Percentiles rank a stretch among this genome's conserved stretches.
These are phyloP conservation scores for Poterioochromonas sp. DNA, from an alignment of 352 stramenopile species.

Conservation along the genomic window DNA sequence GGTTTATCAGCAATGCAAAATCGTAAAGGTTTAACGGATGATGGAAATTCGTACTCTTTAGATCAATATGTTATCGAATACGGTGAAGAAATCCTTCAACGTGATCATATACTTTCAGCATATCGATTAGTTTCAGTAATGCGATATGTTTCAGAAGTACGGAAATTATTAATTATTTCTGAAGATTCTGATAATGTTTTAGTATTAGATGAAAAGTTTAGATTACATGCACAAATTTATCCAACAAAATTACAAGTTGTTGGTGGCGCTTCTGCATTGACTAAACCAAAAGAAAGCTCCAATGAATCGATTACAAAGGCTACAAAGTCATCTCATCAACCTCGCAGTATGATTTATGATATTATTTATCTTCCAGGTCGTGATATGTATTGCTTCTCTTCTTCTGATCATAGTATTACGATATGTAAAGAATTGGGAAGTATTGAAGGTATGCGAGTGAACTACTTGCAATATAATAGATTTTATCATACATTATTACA, in stretches of 20 bases:
- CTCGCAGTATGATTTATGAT: conserved; percentile 14
- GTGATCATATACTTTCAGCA: background rate
- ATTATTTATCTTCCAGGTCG: conserved; percentile 1
- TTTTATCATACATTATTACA: conserved; percentile 29
- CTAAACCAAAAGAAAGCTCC: background rate
- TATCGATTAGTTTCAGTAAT: conserved; percentile 25
- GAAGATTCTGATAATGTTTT: conserved; percentile 28
- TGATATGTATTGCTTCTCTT: conserved; percentile 7
- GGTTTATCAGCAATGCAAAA: conserved; percentile 1
- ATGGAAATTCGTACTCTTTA: background rate
- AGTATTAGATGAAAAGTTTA: conserved; percentile 22
- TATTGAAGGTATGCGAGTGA: background rate
- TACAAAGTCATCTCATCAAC: no score
- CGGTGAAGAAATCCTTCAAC: conserved; percentile 5
- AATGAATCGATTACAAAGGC: background rate
- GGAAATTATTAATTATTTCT: background rate
- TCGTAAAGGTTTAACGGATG: background rate
- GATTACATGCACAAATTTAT: conserved; percentile 21
- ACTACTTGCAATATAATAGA: conserved; percentile 14
- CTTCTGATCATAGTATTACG: conserved; percentile 27
- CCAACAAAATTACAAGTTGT: conserved; percentile 10
- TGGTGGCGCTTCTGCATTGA: background rate
- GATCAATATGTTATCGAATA: conserved; percentile 35
- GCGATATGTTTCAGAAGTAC: conserved; percentile 3
- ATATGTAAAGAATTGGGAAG: background rate